Evolutionary conservation across 2,329 filamentous ascomycete genomes (phyloP), one percentile per base, ranked within the genome.

Genomic region (Tolypocladium tundrense): DNA sequence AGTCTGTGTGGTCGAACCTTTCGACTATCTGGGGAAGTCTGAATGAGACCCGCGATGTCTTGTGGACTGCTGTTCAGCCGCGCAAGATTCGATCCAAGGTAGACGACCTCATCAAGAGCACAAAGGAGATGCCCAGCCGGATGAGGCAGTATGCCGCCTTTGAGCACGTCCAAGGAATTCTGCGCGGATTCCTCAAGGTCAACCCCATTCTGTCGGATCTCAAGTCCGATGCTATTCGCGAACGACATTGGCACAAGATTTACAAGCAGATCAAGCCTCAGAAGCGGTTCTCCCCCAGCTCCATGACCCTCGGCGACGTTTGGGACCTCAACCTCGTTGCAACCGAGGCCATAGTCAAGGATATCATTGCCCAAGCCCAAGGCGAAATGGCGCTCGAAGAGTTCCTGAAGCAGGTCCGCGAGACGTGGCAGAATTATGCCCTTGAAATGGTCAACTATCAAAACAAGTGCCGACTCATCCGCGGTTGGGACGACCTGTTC

Each of bases 81-180:
- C 85, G 94, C 62, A 99, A 97, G 75, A 85, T 99, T 59, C 86
- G 94, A 42, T 84, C 89, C 65, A 89, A 90, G 61, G 87, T 99
- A 55, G 93, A 99, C 68, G 87, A 88, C 53, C 82, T 97, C 56
- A 90, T 97, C 71, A 96, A 96, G 78, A 96, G 96, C 83, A 97
- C 92, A 41, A 97, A 96, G 75, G 93, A 97, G 62, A 97, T 99
- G 94, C 94, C 95, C 0, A 96, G 91, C 73, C 87, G 94, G 60
- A 97, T 99, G 93, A 87, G 95, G 60, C 95, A 99, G 69, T 99
- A 99, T 72, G 93, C 95, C 65, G 95, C 95, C n/a, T 99, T 99
- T 70, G 95, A 99, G 73, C 93, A 99, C 68, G 91, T 99, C 43
- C 95, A 99, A 70, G 91, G 85, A 62, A 89, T 95, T 37, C 83